Evolutionary conservation across 2,329 filamentous ascomycete species (phyloP).

Genomic region (Tympanopsis confertula): DNA sequence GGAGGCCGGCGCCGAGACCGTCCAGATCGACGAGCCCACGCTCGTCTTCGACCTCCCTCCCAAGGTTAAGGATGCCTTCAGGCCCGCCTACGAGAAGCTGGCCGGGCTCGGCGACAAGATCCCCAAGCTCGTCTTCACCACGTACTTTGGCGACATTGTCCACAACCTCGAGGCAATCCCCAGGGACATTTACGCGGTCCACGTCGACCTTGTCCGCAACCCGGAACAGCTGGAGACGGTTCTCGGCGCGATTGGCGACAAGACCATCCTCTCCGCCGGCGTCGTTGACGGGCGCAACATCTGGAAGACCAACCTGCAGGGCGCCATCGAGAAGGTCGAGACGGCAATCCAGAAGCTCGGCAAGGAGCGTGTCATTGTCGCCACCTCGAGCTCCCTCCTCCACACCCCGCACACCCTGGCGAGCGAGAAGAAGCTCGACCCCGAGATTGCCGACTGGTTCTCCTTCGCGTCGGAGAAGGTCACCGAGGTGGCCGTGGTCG

Average conservation of each 20-base stretch:
- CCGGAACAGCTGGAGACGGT: constrained; percentile 92
- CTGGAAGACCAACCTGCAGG: constrained; percentile 99
- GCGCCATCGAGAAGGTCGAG: constrained; percentile 83
- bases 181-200: constrained; percentile 70
- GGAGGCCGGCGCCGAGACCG: constrained; percentile 85
- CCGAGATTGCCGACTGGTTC: constrained; percentile 95
- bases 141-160: constrained; percentile 98
- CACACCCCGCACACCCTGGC: constrained; percentile 96
- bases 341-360: constrained; percentile 84
- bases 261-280: constrained; percentile 86
- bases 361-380: constrained; percentile 93
- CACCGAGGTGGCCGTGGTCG: constrained; percentile 78
- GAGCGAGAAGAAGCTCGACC: constrained; percentile 95
- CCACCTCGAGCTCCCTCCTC: constrained; percentile 92
- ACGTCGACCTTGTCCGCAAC: constrained; percentile 94
- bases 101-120: constrained; percentile 64
- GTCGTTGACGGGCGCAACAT: constrained; percentile 96
- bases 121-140: constrained; percentile 75
- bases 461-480: constrained; percentile 95
- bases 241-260: constrained; percentile 68
- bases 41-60: constrained; percentile 86
- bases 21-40: constrained; percentile 96
- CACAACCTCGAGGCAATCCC: constrained; percentile 93
- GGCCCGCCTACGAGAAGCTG: constrained; percentile 90
- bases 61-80: constrained; percentile 93